Evolutionary conservation across 2,329 filamentous ascomycete genomes (phyloP).

Genomic region (Aspergillus pseudoterreus): DNA sequence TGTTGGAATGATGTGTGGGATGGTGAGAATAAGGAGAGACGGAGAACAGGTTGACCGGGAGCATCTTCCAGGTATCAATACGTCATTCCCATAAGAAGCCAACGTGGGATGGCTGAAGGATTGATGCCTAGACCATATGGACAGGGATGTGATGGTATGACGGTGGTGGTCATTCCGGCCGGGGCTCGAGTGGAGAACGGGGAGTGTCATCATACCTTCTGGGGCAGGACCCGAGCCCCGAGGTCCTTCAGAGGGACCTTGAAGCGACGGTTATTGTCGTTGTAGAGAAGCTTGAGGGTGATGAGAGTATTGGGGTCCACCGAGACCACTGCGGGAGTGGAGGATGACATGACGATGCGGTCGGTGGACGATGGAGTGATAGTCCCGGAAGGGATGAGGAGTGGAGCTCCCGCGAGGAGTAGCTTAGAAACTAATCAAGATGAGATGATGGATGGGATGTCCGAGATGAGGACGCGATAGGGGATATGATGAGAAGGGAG

Average conservation of each 20-base stretch:
- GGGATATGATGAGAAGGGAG: neutral
- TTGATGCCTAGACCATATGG: neutral
- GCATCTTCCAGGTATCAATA: too few relatives aligned
- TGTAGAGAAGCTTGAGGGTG: slow-evolving; percentile 78
- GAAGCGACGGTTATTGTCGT: slow-evolving; percentile 74
- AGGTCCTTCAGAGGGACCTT: slow-evolving; percentile 88
- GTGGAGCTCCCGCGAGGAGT: slow-evolving; percentile 4
- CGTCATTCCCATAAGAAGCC: too few relatives aligned
- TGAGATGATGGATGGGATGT: slow-evolving; percentile 1
- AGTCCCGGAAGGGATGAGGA: slow-evolving; percentile 4
- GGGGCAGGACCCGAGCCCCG: slow-evolving; percentile 66
- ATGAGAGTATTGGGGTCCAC: slow-evolving; percentile 68
- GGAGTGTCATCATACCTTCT: slow-evolving; percentile 66
- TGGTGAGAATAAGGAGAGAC: too few relatives aligned
- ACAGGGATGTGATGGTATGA: neutral
- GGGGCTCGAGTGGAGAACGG: slow-evolving; percentile 25
- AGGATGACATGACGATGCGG: slow-evolving; percentile 28
- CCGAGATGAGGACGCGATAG: slow-evolving; percentile 7
- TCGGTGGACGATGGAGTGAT: neutral
- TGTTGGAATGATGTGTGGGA: slow-evolving; percentile 16
- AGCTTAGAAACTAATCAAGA: slow-evolving; percentile 8
- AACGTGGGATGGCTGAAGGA: neutral
- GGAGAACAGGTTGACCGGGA: neutral
- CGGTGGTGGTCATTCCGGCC: neutral
- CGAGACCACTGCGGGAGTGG: slow-evolving; percentile 42